Evolutionary conservation across 257 asterid genomes (phyloP), one percentile per base, ranked within the genome.

Genomic region (Lavandula angustifolia): DNA sequence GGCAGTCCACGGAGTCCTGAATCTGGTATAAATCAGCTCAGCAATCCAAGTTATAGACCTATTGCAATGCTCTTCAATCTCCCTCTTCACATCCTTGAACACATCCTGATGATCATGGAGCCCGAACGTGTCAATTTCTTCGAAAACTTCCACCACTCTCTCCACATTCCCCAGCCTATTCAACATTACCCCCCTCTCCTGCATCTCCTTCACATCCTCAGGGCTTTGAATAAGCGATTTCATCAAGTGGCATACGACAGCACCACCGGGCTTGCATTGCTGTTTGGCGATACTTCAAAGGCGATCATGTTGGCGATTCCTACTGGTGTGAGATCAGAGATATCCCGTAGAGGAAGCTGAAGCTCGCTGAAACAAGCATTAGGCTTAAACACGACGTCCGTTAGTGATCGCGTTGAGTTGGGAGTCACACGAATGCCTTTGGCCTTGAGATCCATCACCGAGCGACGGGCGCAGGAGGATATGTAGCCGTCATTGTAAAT

Each of bases 191-290:
- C n/a, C n/a, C n/a, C n/a, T n/a, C n/a, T n/a, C n/a, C n/a, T 55
- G 72, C 72, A 67, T 3, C 49, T 44, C 72, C 53, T 55, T 67
- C 57, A 44, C 72, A 3, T 55, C 72, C 31, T 67, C 57, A 0
- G 16, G 14, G 40, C 48, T 17, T 43, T 67, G 72, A 2, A 67
- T 46, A 16, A 67, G 8, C 14, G 72, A 44, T 3, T 67, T 67
- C 57, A 67, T 32, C 27, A 67, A 58, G 14, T 55, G 2, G 55
- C 55, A 5, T 67, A 55, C 1, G 65, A 67, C 32, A 67, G 17
- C 3, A 44, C 8, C 1, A 34, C 29, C 0, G 9, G 65, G 0
- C 40, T 40, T 6, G 12, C 32, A 6, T 9, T 10, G 0, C 27
- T 33, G 3, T 16, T 16, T 0, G 72, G 57, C 13, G 32, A 14